Percentiles rank a stretch among this genome's conserved stretches.
phyloP scores from a whole-genome alignment of 78 protist species.

The Emiliania huxleyi region DNA sequence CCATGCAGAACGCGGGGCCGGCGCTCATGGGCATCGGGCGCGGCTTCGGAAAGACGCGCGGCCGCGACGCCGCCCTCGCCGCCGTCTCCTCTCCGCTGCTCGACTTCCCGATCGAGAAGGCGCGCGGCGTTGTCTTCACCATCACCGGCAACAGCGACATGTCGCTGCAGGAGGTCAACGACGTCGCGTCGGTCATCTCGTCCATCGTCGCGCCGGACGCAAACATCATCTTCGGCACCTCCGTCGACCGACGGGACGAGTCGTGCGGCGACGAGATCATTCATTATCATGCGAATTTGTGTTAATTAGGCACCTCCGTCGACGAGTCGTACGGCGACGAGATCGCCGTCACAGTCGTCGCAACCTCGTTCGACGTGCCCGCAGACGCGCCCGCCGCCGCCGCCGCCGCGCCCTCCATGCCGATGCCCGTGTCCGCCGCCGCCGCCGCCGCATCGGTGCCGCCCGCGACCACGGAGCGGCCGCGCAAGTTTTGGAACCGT shows the following conservation, averaged over 20 bases:
- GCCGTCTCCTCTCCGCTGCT: conserved; percentile 47
- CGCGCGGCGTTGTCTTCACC: conserved; percentile 16
- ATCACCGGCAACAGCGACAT: neutral
- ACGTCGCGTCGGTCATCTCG: neutral
- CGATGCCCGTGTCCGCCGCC: neutral
- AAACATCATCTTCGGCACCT: conserved; percentile 8
- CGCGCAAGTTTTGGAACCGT: neutral
- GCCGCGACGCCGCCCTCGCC: conserved; percentile 20
- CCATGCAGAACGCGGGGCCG: conserved; percentile 49
- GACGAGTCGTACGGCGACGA: neutral
- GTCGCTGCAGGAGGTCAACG: conserved; percentile 1
- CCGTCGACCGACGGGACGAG: neutral
- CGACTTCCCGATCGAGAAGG: conserved; percentile 27
- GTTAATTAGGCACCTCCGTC: too few species aligned
- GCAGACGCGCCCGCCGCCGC: neutral
- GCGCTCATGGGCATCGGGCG: conserved; percentile 40
- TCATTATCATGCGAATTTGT: too few species aligned
- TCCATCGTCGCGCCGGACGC: neutral
- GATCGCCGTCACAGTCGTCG: conserved; percentile 23
- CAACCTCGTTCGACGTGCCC: conserved; percentile 16
- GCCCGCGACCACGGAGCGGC: neutral
- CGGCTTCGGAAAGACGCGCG: conserved; percentile 34
- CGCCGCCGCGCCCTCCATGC: neutral
- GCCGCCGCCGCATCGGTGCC: neutral
- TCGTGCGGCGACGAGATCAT: conserved; percentile 18